These are phyloP conservation scores for Ophiostoma populinum DNA, from an alignment of 2,329 filamentous ascomycete species.

Conservation along the genomic window DNA sequence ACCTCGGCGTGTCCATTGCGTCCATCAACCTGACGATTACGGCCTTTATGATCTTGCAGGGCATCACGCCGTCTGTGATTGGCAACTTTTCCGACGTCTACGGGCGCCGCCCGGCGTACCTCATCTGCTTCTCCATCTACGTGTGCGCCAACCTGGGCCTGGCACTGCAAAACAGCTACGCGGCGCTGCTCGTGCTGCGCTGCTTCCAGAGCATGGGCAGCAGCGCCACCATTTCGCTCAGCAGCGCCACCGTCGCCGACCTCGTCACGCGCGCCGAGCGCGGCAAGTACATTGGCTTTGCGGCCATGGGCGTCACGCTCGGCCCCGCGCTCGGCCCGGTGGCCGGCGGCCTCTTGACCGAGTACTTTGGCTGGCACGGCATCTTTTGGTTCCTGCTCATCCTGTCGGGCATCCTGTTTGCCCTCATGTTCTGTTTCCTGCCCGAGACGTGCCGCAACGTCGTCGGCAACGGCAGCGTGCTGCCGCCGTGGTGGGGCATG, in stretches of 20 bases:
- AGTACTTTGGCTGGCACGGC: conserved; percentile 39
- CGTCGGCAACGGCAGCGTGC: conserved; percentile 30
- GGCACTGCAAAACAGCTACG: conserved; percentile 29
- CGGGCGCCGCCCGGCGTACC: conserved; percentile 34
- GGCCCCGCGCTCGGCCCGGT: conserved; percentile 34
- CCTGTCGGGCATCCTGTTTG: conserved; percentile 20
- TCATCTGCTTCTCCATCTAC: conserved; percentile 34
- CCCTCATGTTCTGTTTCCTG: conserved; percentile 29
- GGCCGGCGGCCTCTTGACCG: conserved; percentile 37
- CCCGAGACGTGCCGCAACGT: conserved; percentile 35
- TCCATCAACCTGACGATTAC: conserved; percentile 33
- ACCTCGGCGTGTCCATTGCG: conserved; percentile 20
- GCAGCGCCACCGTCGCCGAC: conserved; percentile 42
- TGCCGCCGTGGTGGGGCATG: conserved; percentile 7
- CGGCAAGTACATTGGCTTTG: conserved; percentile 38
- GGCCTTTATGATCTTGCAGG: conserved; percentile 43
- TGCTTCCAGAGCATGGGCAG: conserved; percentile 40
- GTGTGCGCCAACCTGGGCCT: conserved; percentile 34
- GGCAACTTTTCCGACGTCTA: conserved; percentile 35
- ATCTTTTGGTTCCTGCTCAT: conserved; percentile 48
- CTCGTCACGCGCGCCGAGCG: conserved; percentile 43
- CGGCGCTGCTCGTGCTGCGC: conserved; percentile 33
- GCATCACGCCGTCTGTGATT: conserved; percentile 37
- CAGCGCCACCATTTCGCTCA: conserved; percentile 40
- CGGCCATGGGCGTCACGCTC: conserved; percentile 28